phyloP scores from a whole-genome alignment of 306 rosid genomes.

The Pterocarpus macrocarpus region DNA sequence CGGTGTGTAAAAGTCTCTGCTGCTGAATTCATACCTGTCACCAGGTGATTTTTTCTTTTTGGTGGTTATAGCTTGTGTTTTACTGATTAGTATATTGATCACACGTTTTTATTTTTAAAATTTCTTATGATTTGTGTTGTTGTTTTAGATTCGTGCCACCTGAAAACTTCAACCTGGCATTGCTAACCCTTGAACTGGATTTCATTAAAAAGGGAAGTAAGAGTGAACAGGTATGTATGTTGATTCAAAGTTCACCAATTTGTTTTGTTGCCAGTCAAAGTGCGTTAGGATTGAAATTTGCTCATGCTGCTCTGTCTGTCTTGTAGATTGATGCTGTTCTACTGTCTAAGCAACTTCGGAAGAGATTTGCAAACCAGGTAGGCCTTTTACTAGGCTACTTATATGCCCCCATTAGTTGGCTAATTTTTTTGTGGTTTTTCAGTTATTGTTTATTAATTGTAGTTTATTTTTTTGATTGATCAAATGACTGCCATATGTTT shows the following conservation, averaged over 20 bases:
- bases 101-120: background rate
- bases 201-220: conserved; percentile 75
- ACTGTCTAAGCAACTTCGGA: conserved; percentile 72
- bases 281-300: conserved; percentile 17
- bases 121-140: conserved; percentile 39
- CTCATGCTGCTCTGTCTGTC: conserved; percentile 33
- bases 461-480: conserved; percentile 1
- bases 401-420: conserved; percentile 7
- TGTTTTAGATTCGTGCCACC: conserved; percentile 81
- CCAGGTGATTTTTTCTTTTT: conserved; percentile 49
- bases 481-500: conserved; percentile 21
- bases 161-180: conserved; percentile 75
- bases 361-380: conserved; percentile 82
- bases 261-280: conserved; percentile 21
- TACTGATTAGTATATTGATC: background rate
- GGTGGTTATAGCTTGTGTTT: conserved; percentile 32
- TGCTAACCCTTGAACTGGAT: conserved; percentile 88
- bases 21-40: conserved; percentile 65
- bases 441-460: conserved; percentile 14
- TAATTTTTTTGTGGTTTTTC: background rate
- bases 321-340: conserved; percentile 90
- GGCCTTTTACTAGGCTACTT: conserved; percentile 20
- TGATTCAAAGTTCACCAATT: background rate
- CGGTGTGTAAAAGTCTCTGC: conserved; percentile 81
- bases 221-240: conserved; percentile 83